Conservation (phyloP, 1,284 basidiomycete species). For the Boletus hoseneyae region DNA sequence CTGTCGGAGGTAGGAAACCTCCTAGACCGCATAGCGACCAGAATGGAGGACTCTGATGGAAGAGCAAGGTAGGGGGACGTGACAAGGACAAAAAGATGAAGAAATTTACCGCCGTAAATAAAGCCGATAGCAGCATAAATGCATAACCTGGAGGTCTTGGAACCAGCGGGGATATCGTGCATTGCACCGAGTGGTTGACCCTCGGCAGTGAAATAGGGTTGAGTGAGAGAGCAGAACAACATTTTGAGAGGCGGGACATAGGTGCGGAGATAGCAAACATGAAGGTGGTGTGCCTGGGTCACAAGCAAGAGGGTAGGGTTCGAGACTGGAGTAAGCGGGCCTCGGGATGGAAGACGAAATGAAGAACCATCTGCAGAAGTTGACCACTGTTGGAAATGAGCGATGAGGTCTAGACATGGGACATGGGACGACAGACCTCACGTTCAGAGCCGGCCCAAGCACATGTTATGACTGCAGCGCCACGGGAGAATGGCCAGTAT, state of each 20-base stretch:
- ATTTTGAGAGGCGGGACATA: slow-evolving; percentile 40
- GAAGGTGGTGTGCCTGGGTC: slow-evolving; percentile 51
- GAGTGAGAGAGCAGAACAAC: slow-evolving; percentile 47
- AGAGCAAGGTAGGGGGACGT: slow-evolving; percentile 5
- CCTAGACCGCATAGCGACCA: slow-evolving; percentile 63
- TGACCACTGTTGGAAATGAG: slow-evolving; percentile 42
- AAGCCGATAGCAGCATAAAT: slow-evolving; percentile 60
- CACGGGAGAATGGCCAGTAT: slow-evolving; percentile 49
- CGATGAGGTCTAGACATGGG: background rate
- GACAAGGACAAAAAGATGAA: background rate
- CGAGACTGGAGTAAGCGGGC: slow-evolving; percentile 49
- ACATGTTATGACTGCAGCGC: slow-evolving; percentile 56
- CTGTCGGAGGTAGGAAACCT: slow-evolving; percentile 38
- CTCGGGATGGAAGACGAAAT: slow-evolving; percentile 49
- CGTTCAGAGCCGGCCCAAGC: slow-evolving; percentile 59
- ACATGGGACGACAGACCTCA: slow-evolving; percentile 42
- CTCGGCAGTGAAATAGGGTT: slow-evolving; percentile 36
- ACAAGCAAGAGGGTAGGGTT: slow-evolving; percentile 52
- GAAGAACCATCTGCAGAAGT: slow-evolving; percentile 39
- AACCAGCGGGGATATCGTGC: slow-evolving; percentile 35
- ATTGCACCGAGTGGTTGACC: slow-evolving; percentile 25
- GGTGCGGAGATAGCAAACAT: slow-evolving; percentile 47
- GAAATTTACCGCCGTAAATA: slow-evolving; percentile 54
- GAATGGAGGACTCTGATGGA: slow-evolving; percentile 50
- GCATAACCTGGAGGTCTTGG: slow-evolving; percentile 49